Base-by-base conservation (phyloP, 2,329 filamentous ascomycete genomes). In the Pochonia chlamydosporia region DNA sequence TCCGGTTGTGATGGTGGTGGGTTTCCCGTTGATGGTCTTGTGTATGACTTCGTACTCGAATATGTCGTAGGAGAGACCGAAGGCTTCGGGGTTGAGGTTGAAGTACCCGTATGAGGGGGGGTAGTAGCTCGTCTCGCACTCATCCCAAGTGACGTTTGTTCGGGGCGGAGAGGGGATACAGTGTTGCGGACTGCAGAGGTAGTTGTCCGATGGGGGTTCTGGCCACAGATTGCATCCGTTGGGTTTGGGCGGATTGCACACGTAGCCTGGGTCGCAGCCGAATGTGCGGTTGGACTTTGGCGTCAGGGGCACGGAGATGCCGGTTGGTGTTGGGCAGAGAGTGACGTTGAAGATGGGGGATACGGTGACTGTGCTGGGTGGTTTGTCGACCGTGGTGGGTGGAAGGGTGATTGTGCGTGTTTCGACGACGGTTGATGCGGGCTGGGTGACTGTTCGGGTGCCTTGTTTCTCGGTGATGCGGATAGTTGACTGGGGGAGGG, bases 1-100 rank as follows among this genome's bases (percentile, higher is more conserved):
- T 2, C 79, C 79, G 0, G 78, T 82, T 1, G 69, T 71, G 43
- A 72, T 64, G 1, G 75, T 79, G 0, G 63, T 70, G 2, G 66
- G 58, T 9, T 63, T 59, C 23, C 66, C 67, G 24, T 64, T 54
- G 6, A 68, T 46, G 2, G 64, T 59, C 46, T 64, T 64, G 5
- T 68, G 55, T 10, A 70, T 56, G 1, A 67, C 54, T 5, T 74
- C 57, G 21, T 71, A 63, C 18, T 72, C 69, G 50, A 85, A 87
- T 16, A 87, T 81, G 36, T 75, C 76, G 49, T 79, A 83, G 43
- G 71, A 76, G 14, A 87, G 66, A 4, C 82, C 83, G 49, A 87
- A 88, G 0, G 71, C 71, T 1, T 69, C 61, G 0, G 84, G 68
- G 47, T 82, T 70, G n/a, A 87, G 70, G 49, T 86, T 75, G 65